Evolutionary conservation across 495 filamentous ascomycete species (phyloP), one percentile per base, ranked within the genome.

Genomic region (Bacidia rubella): DNA sequence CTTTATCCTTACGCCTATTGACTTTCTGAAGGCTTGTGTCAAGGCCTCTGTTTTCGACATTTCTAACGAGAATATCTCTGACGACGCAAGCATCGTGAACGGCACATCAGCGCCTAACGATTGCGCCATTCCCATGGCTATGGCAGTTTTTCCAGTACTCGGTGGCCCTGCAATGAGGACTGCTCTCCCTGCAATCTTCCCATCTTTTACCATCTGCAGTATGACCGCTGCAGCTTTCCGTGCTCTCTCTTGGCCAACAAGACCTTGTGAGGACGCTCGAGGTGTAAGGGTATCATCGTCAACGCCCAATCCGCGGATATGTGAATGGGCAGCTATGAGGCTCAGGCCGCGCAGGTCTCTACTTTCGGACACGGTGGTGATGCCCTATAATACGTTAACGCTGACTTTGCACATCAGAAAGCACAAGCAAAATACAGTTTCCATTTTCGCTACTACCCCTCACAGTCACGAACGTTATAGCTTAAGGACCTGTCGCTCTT

Each of bases 41-140:
- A 99, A 78, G 25, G 93, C 90, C 67, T 99, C 92, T 9, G 92
- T 97, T 71, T 97, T 99, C 51, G 86, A 93, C 89, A 99, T 97
- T 64, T 97, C 93, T 59, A 96, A 77, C 2, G 89, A 95, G 73
- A 95, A 99, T 52, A 97, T 95, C 66, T 99, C 92, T 42, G 88
- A 94, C 1, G 87, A 84, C 44, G 93, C 86, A 38, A 96, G 81
- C 70, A 90, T 90, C 11, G 90, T 96, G 67, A 99, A 99, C 22
- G 92, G 92, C 3, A 94, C 87, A 67, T 99, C 92, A 1, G 85
- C 63, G 25, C 92, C 92, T 27, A 99, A 76, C 15, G 89, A 90
- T 61, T 97, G 92, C 19, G 90, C 84, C 90, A 99, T 96, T 38
- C 89, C 92, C 86, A 97, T 96, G 25, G 93, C 92, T 61, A 99